Evolutionary conservation across 805 yeast genomes (phyloP), one percentile per base, ranked within the genome.

Genomic region (Maudiozyma turicensis): DNA sequence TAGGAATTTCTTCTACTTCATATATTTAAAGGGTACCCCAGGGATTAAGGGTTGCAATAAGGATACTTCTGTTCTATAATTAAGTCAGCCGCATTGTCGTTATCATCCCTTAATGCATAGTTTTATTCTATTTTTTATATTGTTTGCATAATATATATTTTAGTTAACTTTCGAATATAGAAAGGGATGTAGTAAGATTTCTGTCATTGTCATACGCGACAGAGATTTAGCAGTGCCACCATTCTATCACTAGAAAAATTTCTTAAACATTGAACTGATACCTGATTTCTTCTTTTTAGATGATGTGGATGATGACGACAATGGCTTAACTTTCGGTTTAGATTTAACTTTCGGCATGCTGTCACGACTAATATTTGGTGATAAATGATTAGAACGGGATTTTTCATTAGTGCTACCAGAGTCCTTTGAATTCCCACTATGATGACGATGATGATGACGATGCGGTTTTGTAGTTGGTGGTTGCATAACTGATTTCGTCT

Each of bases 241-340:
- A n/a, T 9, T 14, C 34, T 3, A 14, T 33, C 35, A 7, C 48
- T 31, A 35, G 14, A 58, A 58, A 10, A 58, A 52, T 44, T 55
- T 58, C 39, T 48, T 51, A 38, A 58, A 55, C 52, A 57, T 55
- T 8, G 62, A 54, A 13, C 60, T 56, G 39, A 58, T 42, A 3
- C 52, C 56, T 31, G 44, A 39, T 46, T 49, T 50, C 45, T 53
- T 53, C 49, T 50, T 50, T 33, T 46, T 44, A 3, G 29, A 14
- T n/a, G 42, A 39, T 1, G 15, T 13, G 5, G 35, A 32, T 40
- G 44, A 30, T 35, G 28, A 14, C 45, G n/a, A 15, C 40, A 14
- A 26, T 4, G 13, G 6, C 35, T 9, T n/a, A 20, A 37, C 31
- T 14, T 40, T 35, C 34, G 31, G 38, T 43, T 39, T 46, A 11